Evolutionary conservation across 2,329 filamentous ascomycete genomes (phyloP).

Genomic region (Stachybotrys echinatus): DNA sequence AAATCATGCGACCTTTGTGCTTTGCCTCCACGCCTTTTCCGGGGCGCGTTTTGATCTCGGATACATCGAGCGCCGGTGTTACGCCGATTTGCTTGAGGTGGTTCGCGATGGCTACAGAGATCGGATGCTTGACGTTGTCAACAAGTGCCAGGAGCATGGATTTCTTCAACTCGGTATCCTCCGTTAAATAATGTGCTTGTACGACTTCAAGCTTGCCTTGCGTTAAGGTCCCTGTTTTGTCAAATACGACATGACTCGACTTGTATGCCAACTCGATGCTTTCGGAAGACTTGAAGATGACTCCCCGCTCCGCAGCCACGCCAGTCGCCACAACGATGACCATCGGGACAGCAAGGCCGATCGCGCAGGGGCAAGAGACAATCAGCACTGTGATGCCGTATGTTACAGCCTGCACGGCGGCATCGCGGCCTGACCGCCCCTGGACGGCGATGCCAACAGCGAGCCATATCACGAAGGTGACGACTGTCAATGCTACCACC

Average conservation of each 20-base stretch:
- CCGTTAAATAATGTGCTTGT: too few relatives aligned
- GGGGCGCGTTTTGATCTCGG: constrained; percentile 29
- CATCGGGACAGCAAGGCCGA: constrained; percentile 72
- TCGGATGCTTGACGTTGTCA: constrained; percentile 43
- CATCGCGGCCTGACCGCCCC: constrained; percentile 35
- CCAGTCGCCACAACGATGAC: constrained; percentile 68
- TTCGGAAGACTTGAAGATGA: constrained; percentile 65
- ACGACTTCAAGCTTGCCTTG: constrained; percentile 44
- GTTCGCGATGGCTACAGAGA: constrained; percentile 40
- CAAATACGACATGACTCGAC: constrained; percentile 64
- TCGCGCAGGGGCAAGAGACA: constrained; percentile 74
- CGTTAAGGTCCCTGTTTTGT: constrained; percentile 77
- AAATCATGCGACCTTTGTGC: constrained; percentile 21
- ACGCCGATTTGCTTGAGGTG: constrained; percentile 26
- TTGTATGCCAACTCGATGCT: constrained; percentile 59
- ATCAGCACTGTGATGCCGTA: constrained; percentile 69
- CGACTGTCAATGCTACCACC: constrained; percentile 50
- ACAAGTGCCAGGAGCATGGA: constrained; percentile 25
- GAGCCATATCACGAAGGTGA: constrained; percentile 64
- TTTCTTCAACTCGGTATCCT: neutral
- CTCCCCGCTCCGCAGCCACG: constrained; percentile 56
- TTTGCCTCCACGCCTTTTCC: constrained; percentile 41
- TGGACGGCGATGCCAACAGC: constrained; percentile 43
- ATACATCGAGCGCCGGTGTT: constrained; percentile 13
- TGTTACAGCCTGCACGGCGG: constrained; percentile 57